These are phyloP conservation scores for Panicum virgatum DNA, from an alignment of 202 grass and related monocot genomes.

Conservation along the genomic window DNA sequence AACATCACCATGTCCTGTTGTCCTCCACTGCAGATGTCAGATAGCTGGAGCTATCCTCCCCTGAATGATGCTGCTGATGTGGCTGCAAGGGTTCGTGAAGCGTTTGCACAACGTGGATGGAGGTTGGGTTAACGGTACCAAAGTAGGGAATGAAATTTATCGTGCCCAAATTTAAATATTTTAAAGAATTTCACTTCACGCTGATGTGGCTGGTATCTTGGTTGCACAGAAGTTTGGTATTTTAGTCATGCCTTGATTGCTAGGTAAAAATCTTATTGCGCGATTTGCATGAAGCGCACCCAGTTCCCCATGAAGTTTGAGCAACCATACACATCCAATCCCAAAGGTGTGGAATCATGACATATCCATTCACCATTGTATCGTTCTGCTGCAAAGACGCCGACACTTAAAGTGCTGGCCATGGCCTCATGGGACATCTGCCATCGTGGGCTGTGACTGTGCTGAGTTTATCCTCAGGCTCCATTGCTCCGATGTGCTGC, in stretches of 20 bases:
- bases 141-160: slow-evolving; percentile 19
- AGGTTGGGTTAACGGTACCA: slow-evolving; percentile 42
- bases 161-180: not conserved
- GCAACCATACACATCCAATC: too few relatives aligned
- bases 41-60: slow-evolving; percentile 89
- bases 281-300: not conserved
- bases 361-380: not conserved
- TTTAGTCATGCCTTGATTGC: not conserved
- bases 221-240: not conserved
- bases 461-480: slow-evolving; percentile 12
- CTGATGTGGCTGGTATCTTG: too few relatives aligned
- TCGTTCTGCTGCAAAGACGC: slow-evolving; percentile 2
- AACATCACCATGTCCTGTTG: not conserved
- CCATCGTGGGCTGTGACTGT: slow-evolving; percentile 36
- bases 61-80: slow-evolving; percentile 73
- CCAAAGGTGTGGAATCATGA: not conserved
- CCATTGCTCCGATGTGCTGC: not conserved
- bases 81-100: slow-evolving; percentile 55
- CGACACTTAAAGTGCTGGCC: not conserved
- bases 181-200: not conserved
- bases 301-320: not conserved
- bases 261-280: not conserved
- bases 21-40: slow-evolving; percentile 64
- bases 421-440: not conserved
- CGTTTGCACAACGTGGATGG: slow-evolving; percentile 70